Evolutionary conservation across 805 yeast genomes (phyloP).

Genomic region (Ogataea nonfermentans): DNA sequence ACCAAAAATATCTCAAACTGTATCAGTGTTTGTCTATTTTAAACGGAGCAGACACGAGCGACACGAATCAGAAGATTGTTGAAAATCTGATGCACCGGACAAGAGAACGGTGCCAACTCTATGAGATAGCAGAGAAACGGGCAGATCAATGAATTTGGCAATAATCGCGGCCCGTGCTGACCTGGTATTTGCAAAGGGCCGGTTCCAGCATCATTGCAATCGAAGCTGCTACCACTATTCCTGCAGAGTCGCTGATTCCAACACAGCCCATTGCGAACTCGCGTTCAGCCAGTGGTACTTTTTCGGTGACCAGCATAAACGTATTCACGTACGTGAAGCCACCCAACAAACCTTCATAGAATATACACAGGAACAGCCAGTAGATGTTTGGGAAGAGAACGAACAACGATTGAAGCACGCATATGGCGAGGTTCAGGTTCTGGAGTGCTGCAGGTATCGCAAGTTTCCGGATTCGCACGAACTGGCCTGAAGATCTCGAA

Average conservation of each 20-base stretch:
- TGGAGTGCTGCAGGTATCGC: constrained; percentile 69
- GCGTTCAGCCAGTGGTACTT: constrained; percentile 47
- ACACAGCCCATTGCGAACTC: constrained; percentile 84
- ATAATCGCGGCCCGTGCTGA: constrained; percentile 73
- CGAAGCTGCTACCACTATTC: constrained; percentile 78
- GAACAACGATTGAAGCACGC: constrained; percentile 63
- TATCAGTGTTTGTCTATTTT: constrained; percentile 64
- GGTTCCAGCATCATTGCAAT: constrained; percentile 76
- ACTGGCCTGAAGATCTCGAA: constrained; percentile 78
- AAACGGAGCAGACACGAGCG: constrained; percentile 50
- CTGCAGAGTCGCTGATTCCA: constrained; percentile 80
- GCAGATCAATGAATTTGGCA: constrained; percentile 42
- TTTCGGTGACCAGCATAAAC: constrained; percentile 70
- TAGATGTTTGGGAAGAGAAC: constrained; percentile 59
- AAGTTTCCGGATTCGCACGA: constrained; percentile 56
- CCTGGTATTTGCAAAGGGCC: constrained; percentile 67
- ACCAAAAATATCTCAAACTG: constrained; percentile 26
- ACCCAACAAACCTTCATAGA: constrained; percentile 89
- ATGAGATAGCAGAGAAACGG: constrained; percentile 1
- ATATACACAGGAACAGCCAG: constrained; percentile 57
- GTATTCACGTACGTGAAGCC: constrained; percentile 91
- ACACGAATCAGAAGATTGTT: constrained; percentile 56
- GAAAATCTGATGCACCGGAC: constrained; percentile 45
- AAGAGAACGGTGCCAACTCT: constrained; percentile 24
- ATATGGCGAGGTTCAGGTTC: constrained; percentile 53